Base-by-base conservation (phyloP, 108 stramenopile species). In the Skeletonema costatum region DNA sequence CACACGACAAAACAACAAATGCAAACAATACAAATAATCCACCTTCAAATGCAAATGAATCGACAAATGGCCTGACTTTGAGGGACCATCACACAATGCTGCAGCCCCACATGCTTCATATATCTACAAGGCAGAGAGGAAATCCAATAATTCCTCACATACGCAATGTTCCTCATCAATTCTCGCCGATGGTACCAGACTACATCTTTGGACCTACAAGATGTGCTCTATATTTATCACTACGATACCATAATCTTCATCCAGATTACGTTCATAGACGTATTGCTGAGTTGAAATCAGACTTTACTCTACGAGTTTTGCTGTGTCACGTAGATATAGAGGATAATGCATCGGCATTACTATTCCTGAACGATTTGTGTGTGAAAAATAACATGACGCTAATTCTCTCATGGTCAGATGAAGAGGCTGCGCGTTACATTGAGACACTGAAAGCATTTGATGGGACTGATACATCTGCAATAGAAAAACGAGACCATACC, bases 401-500 rank as follows among this genome's bases (percentile, higher is more conserved):
- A 35, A 78, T 98, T 17, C 75, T 97, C 14, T 88, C 93, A 1
- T 97, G 95, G 95, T 89, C 85, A 19, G 91, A 88, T 63, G 81
- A 84, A 66, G 98, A 98, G 81, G 92, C 92, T 7, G 98, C 96
- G 2, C 84, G 98, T 0, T 98, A 98, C 73, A 67, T 98, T 66
- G 98, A 98, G 86, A 95, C 96, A 21, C 93, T 93, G 79, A 97
- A 97, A 80, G 92, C 90, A 13, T 89, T 94, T 51, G 96, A 98
- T 71, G 89, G 94, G 10, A 97, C 93, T 66, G 92, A 96, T 74
- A 85, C 93, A 29, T 81, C 86, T 19, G 66, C 70, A 3, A 95
- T 95, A 66, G 84, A 87, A 67, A 96, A 93, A 66, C 78, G 83
- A 51, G 85, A 90, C 65, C 84, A 87, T 9, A 87, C 82, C 10